Base-by-base conservation (phyloP, 2,329 filamentous ascomycete genomes). In the Aschersonia sp. region DNA sequence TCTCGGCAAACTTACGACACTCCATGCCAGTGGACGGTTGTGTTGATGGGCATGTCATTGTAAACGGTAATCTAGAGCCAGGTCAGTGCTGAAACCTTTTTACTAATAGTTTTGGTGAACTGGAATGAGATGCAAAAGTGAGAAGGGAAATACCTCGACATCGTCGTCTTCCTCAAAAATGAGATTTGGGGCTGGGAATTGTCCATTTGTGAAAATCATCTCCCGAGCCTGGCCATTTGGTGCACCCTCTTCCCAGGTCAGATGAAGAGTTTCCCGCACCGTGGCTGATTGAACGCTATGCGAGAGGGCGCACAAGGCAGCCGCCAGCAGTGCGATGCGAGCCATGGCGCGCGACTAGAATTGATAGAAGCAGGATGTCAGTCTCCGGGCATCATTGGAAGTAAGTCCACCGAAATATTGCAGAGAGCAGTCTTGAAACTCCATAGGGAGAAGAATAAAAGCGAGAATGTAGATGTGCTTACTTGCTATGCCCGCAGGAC, bases 11-110 rank as follows among this genome's bases (percentile, higher is more conserved):
- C 42, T 30, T 31, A 50, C 47, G 41, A 29, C 9, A 50, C 6
- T 42, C 60, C 59, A 45, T 62, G 61, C 31, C 50, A 57, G 44
- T 64, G 60, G 9, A 63, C 53, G 2, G 55, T 58, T 1, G 59
- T 57, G 39, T 62, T 59, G 45, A 56, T 51, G 2, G 52, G 55
- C 30, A 63, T 48, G 0, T 56, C 52, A 44, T 63, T 63, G 29
- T 51, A 29, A 5, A 63, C 60, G 2, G 48, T 29, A 10, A 55
- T n/a, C 43, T 53, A 37, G 35, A 12, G 8, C 12, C 35, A 22
- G 22, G 22, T 22, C 22, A 22, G 22, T 22, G 22, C 22, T 22
- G 22, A 22, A 22, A 37, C 4, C 4, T 9, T 37, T 37, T 12
- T 2, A 4, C 33, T 2, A 37, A 37, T 12, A 8, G 33, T 37